phyloP scores from a whole-genome alignment of 257 asterid genomes.

The Jacaranda mimosifolia region DNA sequence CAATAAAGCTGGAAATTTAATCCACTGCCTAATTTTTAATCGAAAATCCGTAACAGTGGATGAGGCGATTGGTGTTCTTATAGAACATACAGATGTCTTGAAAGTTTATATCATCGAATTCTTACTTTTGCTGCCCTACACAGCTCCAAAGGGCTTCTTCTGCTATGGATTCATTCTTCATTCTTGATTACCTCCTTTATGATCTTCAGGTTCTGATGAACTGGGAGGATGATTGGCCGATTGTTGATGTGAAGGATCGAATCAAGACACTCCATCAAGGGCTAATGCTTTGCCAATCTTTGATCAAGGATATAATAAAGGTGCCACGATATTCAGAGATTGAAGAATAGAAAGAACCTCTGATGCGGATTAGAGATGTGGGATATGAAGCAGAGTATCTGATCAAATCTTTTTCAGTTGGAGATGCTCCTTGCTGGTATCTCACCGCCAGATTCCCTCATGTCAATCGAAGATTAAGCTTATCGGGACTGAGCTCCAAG shows the following conservation, averaged over 20 bases:
- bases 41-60: background rate
- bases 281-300: background rate
- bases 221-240: background rate
- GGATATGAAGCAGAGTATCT: conserved; percentile 29
- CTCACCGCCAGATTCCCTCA: background rate
- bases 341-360: conserved; percentile 2
- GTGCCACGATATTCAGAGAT: background rate
- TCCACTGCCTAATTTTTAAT: background rate
- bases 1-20: background rate
- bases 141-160: background rate
- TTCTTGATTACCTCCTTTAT: conserved; percentile 31
- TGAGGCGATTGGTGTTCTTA: background rate
- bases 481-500: background rate
- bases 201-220: conserved; percentile 24
- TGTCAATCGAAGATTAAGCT: conserved; percentile 6
- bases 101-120: background rate
- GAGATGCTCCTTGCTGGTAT: conserved; percentile 2
- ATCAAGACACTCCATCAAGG: conserved; percentile 3
- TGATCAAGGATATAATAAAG: conserved; percentile 1
- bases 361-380: background rate
- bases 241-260: conserved; percentile 28
- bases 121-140: too few relatives aligned
- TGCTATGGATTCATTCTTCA: conserved; percentile 7
- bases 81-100: background rate
- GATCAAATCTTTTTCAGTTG: background rate